phyloP scores from a whole-genome alignment of 371 early-diverging fungal genomes.

The Zychaea mexicana region DNA sequence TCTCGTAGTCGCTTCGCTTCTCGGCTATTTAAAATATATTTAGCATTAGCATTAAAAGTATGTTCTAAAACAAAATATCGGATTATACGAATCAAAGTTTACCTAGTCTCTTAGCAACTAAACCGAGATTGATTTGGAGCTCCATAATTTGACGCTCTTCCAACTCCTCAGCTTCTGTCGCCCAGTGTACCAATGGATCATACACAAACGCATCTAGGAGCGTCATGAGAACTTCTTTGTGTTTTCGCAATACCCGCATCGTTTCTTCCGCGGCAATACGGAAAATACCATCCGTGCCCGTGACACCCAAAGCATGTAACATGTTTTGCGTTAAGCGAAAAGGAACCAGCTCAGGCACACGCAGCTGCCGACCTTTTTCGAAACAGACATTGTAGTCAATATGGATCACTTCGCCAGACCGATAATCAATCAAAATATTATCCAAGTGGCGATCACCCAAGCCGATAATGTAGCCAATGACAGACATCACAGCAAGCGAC shows the following conservation, averaged over 20 bases:
- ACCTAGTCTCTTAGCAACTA: slow-evolving; percentile 41
- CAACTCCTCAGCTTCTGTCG: slow-evolving; percentile 44
- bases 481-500: slow-evolving; percentile 92
- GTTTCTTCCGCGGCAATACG: slow-evolving; percentile 72
- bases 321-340: slow-evolving; percentile 95
- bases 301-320: slow-evolving; percentile 74
- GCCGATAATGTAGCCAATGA: slow-evolving; percentile 97
- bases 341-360: slow-evolving; percentile 95
- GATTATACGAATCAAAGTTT: too few species aligned
- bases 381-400: slow-evolving; percentile 99
- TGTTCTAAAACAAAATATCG: not conserved
- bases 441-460: slow-evolving; percentile 99
- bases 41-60: not conserved
- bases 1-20: slow-evolving; percentile 29
- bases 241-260: slow-evolving; percentile 75
- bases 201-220: slow-evolving; percentile 92
- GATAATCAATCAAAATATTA: slow-evolving; percentile 92
- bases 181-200: slow-evolving; percentile 86
- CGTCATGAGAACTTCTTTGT: slow-evolving; percentile 80
- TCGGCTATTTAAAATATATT: slow-evolving; percentile 8
- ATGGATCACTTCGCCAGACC: slow-evolving; percentile 91
- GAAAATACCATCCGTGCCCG: slow-evolving; percentile 84
- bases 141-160: slow-evolving; percentile 44
- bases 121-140: slow-evolving; percentile 36
- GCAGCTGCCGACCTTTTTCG: slow-evolving; percentile 88